Conservation (phyloP, 768 basidiomycete genomes). For the Clitopilus hobsonii region DNA sequence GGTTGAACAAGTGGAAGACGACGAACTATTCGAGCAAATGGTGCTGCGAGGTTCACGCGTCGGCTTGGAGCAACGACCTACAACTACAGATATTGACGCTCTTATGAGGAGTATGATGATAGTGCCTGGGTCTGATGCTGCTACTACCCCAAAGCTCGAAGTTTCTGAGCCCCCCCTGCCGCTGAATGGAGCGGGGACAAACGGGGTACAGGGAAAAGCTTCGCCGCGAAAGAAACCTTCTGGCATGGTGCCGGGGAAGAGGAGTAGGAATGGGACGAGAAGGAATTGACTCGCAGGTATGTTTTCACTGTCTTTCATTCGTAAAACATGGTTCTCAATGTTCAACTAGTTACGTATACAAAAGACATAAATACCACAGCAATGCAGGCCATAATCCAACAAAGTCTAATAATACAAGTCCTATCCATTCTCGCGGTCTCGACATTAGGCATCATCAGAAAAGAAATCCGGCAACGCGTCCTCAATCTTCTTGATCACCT, state of each 20-base stretch:
- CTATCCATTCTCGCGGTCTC: too few species aligned
- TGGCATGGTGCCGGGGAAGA: slow-evolving; percentile 3
- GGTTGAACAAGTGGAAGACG: slow-evolving; percentile 39
- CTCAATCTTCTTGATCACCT: slow-evolving; percentile 51
- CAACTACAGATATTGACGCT: slow-evolving; percentile 41
- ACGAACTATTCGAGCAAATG: slow-evolving; percentile 45
- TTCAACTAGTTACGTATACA: too few species aligned
- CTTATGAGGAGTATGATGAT: slow-evolving; percentile 55
- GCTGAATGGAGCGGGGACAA: slow-evolving; percentile 16
- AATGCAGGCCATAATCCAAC: too few species aligned
- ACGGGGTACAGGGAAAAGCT: slow-evolving; percentile 12
- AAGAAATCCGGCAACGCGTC: slow-evolving; percentile 64
- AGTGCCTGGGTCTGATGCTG: slow-evolving; percentile 12
- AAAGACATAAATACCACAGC: too few species aligned
- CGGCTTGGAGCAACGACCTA: slow-evolving; percentile 36
- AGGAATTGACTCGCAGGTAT: neutral
- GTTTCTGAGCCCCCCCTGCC: slow-evolving; percentile 27
- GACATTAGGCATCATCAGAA: slow-evolving; percentile 25
- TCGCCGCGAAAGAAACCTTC: slow-evolving; percentile 13
- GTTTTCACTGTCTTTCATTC: too few species aligned
- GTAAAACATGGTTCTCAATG: too few species aligned
- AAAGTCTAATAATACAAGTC: too few species aligned
- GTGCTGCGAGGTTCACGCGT: slow-evolving; percentile 41
- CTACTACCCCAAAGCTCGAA: slow-evolving; percentile 3
- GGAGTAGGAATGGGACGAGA: neutral